Conservation (phyloP, 2,329 filamentous ascomycete species). For the Trichoderma harzianum region DNA sequence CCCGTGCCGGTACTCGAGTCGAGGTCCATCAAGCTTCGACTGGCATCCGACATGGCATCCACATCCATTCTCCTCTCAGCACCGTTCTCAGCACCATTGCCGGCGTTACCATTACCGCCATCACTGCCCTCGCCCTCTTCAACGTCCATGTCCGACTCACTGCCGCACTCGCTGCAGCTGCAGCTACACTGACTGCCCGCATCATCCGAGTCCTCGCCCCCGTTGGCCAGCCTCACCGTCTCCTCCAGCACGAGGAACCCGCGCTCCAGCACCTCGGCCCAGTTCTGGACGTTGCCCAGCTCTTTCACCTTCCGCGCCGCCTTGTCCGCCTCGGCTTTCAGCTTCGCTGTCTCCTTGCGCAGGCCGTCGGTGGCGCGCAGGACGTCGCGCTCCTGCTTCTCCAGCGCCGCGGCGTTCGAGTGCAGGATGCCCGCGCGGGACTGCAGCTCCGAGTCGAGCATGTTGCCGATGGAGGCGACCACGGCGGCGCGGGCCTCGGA, state of each 20-base stretch:
- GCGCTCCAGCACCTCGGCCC: conserved; percentile 76
- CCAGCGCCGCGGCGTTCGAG: conserved; percentile 62
- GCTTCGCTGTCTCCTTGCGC: conserved; percentile 61
- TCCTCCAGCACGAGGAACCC: conserved; percentile 63
- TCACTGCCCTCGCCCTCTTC: conserved; percentile 18
- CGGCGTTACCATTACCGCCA: conserved; percentile 17
- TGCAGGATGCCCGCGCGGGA: conserved; percentile 68
- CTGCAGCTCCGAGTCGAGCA: conserved; percentile 65
- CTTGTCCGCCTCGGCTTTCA: conserved; percentile 60
- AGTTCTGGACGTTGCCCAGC: conserved; percentile 79
- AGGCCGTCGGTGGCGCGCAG: conserved; percentile 57
- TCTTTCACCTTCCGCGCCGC: conserved; percentile 68
- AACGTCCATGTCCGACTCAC: conserved; percentile 23
- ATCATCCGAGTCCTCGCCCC: conserved; percentile 25
- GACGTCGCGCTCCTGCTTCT: conserved; percentile 65
- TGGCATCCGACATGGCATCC: conserved; percentile 37
- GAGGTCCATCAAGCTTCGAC: conserved; percentile 36
- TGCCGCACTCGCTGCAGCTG: conserved; percentile 39
- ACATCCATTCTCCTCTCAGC: conserved; percentile 19
- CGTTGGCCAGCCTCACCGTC: conserved; percentile 55
- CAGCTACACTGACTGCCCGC: conserved; percentile 27
- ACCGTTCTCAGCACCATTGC: conserved; percentile 16
- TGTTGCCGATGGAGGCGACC: conserved; percentile 63
- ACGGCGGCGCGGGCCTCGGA: conserved; percentile 57
- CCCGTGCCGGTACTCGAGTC: conserved; percentile 36